Percentiles rank a stretch among this genome's conserved stretches.
phyloP scores from a whole-genome alignment of 805 yeast genomes.

The Zygotorulaspora florentina region DNA sequence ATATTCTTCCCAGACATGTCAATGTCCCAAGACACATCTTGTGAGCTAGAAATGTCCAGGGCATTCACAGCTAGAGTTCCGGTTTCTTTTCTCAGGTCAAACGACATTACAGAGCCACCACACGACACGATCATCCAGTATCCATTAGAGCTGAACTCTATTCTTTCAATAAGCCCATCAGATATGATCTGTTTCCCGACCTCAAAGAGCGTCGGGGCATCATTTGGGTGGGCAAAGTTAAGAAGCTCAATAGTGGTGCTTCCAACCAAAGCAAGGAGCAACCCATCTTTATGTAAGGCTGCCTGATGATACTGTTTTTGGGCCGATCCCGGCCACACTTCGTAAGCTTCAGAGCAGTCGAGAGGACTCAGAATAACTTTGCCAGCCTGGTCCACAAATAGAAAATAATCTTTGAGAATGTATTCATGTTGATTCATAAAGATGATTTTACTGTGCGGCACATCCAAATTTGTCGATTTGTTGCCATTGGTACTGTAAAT shows the following conservation, averaged over 20 bases:
- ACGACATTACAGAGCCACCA: conserved; percentile 14
- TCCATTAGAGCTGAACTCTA: conserved; percentile 30
- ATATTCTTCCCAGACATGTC: conserved; percentile 15
- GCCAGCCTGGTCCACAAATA: conserved; percentile 20
- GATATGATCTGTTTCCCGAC: conserved; percentile 12
- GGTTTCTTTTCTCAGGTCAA: conserved; percentile 27
- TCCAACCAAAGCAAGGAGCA: conserved; percentile 29
- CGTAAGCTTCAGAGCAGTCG: conserved; percentile 6
- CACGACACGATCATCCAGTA: conserved; percentile 31
- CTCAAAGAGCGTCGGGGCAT: conserved; percentile 13
- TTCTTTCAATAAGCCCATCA: conserved; percentile 12
- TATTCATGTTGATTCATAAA: conserved; percentile 14
- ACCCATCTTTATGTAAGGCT: conserved; percentile 38
- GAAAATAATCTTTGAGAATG: conserved; percentile 14
- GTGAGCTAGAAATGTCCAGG: conserved; percentile 1
- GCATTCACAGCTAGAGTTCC: conserved; percentile 23
- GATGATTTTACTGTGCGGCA: conserved; percentile 9
- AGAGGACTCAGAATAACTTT: conserved; percentile 12
- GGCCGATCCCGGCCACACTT: conserved; percentile 4
- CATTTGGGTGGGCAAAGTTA: conserved; percentile 16
- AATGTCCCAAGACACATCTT: conserved; percentile 10
- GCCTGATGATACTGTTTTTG: conserved; percentile 6
- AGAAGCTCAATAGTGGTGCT: conserved; percentile 11
- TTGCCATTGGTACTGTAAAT: not conserved
- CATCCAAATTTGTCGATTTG: not conserved